Evolutionary conservation across 1,284 basidiomycete genomes (phyloP), one percentile per base, ranked within the genome.

Genomic region (Thecaphora thlaspeos): DNA sequence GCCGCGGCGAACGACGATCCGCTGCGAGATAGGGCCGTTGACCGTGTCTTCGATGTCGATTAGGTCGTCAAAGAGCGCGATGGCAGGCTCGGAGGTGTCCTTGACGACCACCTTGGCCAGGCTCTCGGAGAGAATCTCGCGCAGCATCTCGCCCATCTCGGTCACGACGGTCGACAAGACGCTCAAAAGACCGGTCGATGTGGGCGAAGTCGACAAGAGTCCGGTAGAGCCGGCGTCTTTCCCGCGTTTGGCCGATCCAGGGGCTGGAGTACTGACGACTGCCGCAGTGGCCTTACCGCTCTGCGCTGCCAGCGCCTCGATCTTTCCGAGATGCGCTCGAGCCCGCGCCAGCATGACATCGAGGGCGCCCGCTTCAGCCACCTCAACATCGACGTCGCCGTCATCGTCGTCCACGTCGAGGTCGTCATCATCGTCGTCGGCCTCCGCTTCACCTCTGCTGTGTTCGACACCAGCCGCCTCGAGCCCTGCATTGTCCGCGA

Each of bases 401-500:
- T 8, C 12, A 15, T 17, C 32, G 32, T 34, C 32, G 12, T 34
- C 32, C 32, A 17, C 9, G 32, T 34, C 32, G 10, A 17, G 32
- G 32, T 34, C 32, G 32, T 34, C 32, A 15, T 34, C 32, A 34
- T 34, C 32, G 32, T 34, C 32, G 32, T 8, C 12, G 15, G 4
- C 32, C 11, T 8, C 32, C 7, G 17, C 32, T 14, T 11, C 32
- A n/a, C n/a, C n/a, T n/a, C 32, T 34, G 32, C 32, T 14, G 32
- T 34, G 32, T 11, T 11, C 5, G 26, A 28, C 11, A 5, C 26
- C 26, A 28, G 26, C 10, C 12, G 51, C 45, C n/a, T 59, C 48
- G 15, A 15, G 18, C 4, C 44, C n/a, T 17, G 44, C 12, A 2
- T 36, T 34, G 15, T 32, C 23, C 2, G 24, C 44, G 45, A 54